Evolutionary conservation across 2,329 filamentous ascomycete genomes (phyloP), one percentile per base, ranked within the genome.

Genomic region (Dactylella cylindrospora): DNA sequence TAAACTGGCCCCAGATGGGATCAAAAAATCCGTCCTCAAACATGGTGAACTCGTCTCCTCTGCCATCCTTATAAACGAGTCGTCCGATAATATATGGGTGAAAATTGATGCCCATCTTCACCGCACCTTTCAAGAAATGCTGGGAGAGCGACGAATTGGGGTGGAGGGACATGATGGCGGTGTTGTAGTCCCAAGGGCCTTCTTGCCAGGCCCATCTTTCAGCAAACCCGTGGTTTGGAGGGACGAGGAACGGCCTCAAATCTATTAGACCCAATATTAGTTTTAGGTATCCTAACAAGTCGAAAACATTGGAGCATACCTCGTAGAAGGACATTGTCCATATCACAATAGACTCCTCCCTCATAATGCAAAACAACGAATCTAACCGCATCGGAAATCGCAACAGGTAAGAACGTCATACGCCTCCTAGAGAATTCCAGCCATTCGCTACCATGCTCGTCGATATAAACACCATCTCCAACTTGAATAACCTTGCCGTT

Each of bases 41-140:
- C 78, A 80, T 81, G 7, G 76, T 72, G 46, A 80, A 76, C 53
- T 80, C 78, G 3, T 75, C 74, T 51, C 79, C 78, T 39, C 77
- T 74, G 2, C 74, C 74, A 59, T 81, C 79, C 66, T 80, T 80
- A 72, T 78, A 79, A 2, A 78, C 76, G 77, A 81, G 80, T 39
- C 78, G 75, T 2, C 79, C 78, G 19, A 81, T 74, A 3, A 80
- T 75, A 13, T 77, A 73, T 1, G 79, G 79, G 53, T 81, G 79
- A 68, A 80, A 81, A 62, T 80, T 80, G 60, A 80, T 73, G 2
- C 78, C 78, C 79, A 81, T 81, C 41, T 79, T 73, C 7, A 80
- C 78, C 25, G 78, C 79, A 26, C 79, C 79, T 32, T 78, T 76
- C 15, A 81, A 72, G 1, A 81, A 72, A 64, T 81, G 80, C 0